phyloP scores from a whole-genome alignment of 805 yeast species.

The Candida koratica region DNA sequence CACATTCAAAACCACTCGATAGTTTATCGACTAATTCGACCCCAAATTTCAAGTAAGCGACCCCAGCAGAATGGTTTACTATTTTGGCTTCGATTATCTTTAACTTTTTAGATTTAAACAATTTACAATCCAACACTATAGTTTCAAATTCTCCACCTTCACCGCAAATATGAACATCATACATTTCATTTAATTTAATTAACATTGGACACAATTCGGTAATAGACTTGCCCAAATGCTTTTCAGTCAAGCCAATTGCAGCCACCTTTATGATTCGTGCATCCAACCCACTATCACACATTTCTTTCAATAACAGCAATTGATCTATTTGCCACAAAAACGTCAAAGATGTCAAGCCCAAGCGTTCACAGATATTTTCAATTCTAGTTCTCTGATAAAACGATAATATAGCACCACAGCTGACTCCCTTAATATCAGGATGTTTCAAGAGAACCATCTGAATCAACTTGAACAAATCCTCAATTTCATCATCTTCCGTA shows the following conservation, averaged over 20 bases:
- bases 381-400: slow-evolving; percentile 94
- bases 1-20: slow-evolving; percentile 11
- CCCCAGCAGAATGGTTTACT: slow-evolving; percentile 54
- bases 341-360: slow-evolving; percentile 66
- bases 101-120: slow-evolving; percentile 56
- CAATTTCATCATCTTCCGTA: slow-evolving; percentile 82
- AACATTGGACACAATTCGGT: slow-evolving; percentile 59
- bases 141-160: slow-evolving; percentile 99
- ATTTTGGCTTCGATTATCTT: slow-evolving; percentile 38
- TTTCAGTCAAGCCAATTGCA: slow-evolving; percentile 70
- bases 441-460: slow-evolving; percentile 43
- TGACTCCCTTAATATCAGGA: slow-evolving; percentile 79
- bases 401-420: slow-evolving; percentile 94
- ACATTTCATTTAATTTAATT: slow-evolving; percentile 52
- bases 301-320: slow-evolving; percentile 72
- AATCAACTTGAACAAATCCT: slow-evolving; percentile 64
- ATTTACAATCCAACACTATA: slow-evolving; percentile 84
- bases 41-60: slow-evolving; percentile 56
- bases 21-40: slow-evolving; percentile 45
- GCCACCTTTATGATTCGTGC: slow-evolving; percentile 92
- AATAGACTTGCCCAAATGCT: slow-evolving; percentile 66
- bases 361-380: slow-evolving; percentile 78
- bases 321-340: slow-evolving; percentile 92
- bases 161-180: slow-evolving; percentile 92
- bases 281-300: slow-evolving; percentile 63